Evolutionary conservation across 1,284 basidiomycete species (phyloP).

Genomic region (Athelia psychrophila): DNA sequence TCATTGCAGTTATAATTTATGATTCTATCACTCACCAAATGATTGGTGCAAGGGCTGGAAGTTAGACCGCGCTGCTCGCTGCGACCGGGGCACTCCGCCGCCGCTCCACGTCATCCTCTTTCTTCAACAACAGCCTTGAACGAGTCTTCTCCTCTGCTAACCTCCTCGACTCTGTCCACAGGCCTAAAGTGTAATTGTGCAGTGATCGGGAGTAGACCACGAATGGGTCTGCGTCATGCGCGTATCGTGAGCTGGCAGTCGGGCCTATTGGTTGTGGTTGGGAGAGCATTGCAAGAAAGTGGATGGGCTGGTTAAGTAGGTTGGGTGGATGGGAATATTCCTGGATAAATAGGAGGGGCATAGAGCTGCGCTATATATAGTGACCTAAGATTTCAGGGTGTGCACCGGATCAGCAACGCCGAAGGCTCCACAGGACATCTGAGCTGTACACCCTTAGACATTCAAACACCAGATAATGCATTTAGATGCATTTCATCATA

Average conservation of each 20-base stretch:
- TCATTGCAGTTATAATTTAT: too few species aligned
- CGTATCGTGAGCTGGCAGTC: neutral
- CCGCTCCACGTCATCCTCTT: slow-evolving; percentile 21
- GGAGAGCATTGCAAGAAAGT: neutral
- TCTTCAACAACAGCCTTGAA: slow-evolving; percentile 18
- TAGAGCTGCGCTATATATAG: neutral
- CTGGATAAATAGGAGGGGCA: neutral
- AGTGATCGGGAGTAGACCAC: slow-evolving; percentile 58
- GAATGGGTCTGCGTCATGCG: slow-evolving; percentile 35
- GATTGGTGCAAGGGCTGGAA: too few species aligned
- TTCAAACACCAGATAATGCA: neutral
- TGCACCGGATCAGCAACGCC: neutral
- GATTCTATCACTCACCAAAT: too few species aligned
- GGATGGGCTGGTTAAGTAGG: neutral
- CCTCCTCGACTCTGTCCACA: slow-evolving; percentile 66
- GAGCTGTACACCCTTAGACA: neutral
- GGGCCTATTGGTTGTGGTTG: neutral
- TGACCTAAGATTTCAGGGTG: neutral
- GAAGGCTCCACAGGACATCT: neutral
- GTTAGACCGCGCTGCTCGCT: too few species aligned
- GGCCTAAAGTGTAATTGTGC: slow-evolving; percentile 62
- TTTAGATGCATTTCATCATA: too few species aligned
- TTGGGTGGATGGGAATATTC: neutral
- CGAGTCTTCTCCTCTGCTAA: slow-evolving; percentile 51
- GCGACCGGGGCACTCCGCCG: slow-evolving; percentile 2